Evolutionary conservation across 2,329 filamentous ascomycete genomes (phyloP).

Genomic region (Didymellaceae sp.): DNA sequence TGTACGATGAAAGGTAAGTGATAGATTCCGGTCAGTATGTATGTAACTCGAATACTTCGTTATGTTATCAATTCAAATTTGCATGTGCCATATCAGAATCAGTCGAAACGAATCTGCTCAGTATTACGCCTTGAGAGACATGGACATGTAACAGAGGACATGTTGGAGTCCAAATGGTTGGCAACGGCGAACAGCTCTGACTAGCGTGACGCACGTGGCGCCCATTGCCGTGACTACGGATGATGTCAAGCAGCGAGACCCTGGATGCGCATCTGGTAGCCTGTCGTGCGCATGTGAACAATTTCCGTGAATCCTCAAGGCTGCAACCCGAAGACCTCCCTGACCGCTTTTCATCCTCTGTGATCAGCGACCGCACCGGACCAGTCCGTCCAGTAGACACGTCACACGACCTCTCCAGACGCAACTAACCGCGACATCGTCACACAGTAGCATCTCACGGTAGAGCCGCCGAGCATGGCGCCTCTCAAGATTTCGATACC

Average conservation of each 20-base stretch:
- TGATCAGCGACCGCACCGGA: background rate
- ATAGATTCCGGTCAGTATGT: no score
- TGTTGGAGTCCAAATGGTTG: background rate
- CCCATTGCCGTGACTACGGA: slow-evolving; percentile 11
- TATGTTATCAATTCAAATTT: no score
- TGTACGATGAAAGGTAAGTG: background rate
- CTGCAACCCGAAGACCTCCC: background rate
- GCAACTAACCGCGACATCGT: background rate
- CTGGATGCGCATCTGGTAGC: slow-evolving; percentile 7
- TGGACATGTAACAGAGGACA: background rate
- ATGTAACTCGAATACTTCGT: no score
- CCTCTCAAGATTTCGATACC: slow-evolving; percentile 57
- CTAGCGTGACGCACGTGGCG: slow-evolving; percentile 18
- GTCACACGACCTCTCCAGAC: slow-evolving; percentile 7
- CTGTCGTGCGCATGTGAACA: slow-evolving; percentile 12
- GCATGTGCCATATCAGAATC: no score
- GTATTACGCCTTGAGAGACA: no score
- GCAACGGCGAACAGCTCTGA: background rate
- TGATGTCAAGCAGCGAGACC: slow-evolving; percentile 20
- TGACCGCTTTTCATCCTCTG: no score
- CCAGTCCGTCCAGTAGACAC: background rate
- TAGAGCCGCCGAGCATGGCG: slow-evolving; percentile 45
- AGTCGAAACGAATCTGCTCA: no score
- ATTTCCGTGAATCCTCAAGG: slow-evolving; percentile 8
- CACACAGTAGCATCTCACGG: background rate